A percentile compares a stretch with the other conserved stretches of the same genome.
These are phyloP conservation scores for Rosa multiflora DNA, from an alignment of 306 rosid genomes.

Conservation along the genomic window DNA sequence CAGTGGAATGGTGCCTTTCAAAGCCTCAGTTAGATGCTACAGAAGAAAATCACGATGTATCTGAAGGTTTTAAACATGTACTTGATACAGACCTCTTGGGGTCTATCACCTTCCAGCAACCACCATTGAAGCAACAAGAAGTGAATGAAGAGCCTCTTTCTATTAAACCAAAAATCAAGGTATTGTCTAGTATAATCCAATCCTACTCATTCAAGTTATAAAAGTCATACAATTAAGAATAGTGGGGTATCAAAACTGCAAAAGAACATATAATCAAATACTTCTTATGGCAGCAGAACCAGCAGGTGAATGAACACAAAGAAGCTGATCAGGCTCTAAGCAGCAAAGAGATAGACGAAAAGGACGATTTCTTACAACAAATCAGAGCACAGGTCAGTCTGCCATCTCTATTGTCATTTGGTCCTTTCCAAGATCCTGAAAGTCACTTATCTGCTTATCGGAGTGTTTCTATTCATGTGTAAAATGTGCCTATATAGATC, in stretches of 20 bases:
- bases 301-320: slow-evolving; percentile 37
- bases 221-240: not conserved
- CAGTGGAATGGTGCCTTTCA: slow-evolving; percentile 52
- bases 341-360: slow-evolving; percentile 50
- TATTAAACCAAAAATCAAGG: slow-evolving; percentile 44
- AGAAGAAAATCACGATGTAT: slow-evolving; percentile 38
- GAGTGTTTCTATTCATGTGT: not conserved
- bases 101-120: slow-evolving; percentile 37
- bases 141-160: slow-evolving; percentile 30
- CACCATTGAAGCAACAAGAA: slow-evolving; percentile 38
- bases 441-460: not conserved
- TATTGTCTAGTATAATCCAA: slow-evolving; percentile 24
- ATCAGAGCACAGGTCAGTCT: slow-evolving; percentile 70
- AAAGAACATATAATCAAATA: slow-evolving; percentile 18
- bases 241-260: slow-evolving; percentile 9
- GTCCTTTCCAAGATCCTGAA: not conserved
- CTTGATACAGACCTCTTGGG: slow-evolving; percentile 32
- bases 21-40: slow-evolving; percentile 46
- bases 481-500: not conserved
- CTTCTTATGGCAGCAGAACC: slow-evolving; percentile 35
- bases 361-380: slow-evolving; percentile 80
- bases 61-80: slow-evolving; percentile 30
- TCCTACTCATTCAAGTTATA: slow-evolving; percentile 12
- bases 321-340: slow-evolving; percentile 45
- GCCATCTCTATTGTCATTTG: slow-evolving; percentile 12